A percentile compares a stretch with the other conserved stretches of the same genome.
These are phyloP conservation scores for Solanum sitiens DNA, from an alignment of 257 asterid genomes.

Conservation along the genomic window DNA sequence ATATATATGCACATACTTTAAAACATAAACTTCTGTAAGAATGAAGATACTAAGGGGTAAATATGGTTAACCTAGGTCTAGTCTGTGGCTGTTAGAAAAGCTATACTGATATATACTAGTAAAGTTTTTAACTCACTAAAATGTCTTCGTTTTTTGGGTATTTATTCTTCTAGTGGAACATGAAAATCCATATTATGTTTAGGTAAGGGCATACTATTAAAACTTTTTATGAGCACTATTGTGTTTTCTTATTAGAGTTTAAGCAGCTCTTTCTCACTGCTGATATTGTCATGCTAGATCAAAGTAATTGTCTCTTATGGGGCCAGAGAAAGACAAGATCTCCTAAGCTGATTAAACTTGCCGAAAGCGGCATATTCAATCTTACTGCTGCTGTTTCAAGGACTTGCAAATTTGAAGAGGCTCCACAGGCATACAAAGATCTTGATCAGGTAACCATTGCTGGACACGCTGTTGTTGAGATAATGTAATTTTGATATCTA, in stretches of 20 bases:
- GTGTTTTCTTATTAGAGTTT: background rate
- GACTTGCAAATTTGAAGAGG: constrained; percentile 71
- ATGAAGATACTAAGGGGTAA: background rate
- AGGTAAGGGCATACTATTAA: background rate
- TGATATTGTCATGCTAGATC: constrained; percentile 37
- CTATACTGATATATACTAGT: background rate
- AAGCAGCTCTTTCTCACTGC: background rate
- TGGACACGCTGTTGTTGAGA: constrained; percentile 81
- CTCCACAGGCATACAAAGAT: constrained; percentile 51
- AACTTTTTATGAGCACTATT: background rate
- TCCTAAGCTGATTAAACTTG: constrained; percentile 72
- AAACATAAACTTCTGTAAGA: too few species aligned
- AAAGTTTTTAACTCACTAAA: background rate
- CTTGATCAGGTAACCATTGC: constrained; percentile 62
- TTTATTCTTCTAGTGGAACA: background rate
- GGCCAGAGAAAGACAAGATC: constrained; percentile 91
- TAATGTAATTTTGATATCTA: constrained; percentile 34
- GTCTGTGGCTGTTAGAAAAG: background rate
- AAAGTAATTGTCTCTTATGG: constrained; percentile 88
- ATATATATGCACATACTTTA: too few species aligned
- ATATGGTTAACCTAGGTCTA: background rate
- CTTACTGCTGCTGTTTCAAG: constrained; percentile 73
- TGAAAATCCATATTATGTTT: background rate
- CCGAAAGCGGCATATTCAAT: constrained; percentile 74
- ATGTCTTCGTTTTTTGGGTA: background rate